Evolutionary conservation across 179 eudicot species (phyloP), one percentile per base, ranked within the genome.

Genomic region (Vitellaria paradoxa): DNA sequence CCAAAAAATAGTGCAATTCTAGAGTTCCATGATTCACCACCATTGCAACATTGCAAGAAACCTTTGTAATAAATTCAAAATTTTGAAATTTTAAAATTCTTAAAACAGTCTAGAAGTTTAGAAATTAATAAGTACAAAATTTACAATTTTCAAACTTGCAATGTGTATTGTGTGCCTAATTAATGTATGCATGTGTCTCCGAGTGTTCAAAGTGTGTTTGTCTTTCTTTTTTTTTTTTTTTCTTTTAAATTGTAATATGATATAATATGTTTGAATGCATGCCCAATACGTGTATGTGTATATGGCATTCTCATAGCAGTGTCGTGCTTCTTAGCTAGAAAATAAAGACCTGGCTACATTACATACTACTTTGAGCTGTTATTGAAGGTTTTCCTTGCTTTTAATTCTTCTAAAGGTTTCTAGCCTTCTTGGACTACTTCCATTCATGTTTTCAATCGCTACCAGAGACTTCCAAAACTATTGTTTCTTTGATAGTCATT

Each of bases 341-440:
- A 64, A 64, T 64, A 42, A 24, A 18, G 7, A 64, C 13, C 24
- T 26, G 14, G 18, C 26, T 64, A 17, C 18, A 64, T 64, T 26
- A 64, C 26, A 64, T 64, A 64, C 17, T 64, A 17, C 45, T 10
- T 30, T 30, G 5, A 26, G 15, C 68, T 53, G 2, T 64, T 26
- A 26, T 64, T 24, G 68, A 26, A 64, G 5, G 21, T 15, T 52
- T 24, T 11, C 10, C 61, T 2, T 13, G 42, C 46, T 52, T 53
- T 53, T 15, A 15, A 13, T 12, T 7, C 26, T 66, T 17, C 52
- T 42, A 23, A 66, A 66, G 70, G 70, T 66, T 64, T 66, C 42
- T 12, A 66, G 52, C 52, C 70, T 65, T 12, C 45, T 9, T 66
- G 70, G 50, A 66, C 70, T 12, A 66, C 21, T 46, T 46, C 72